Evolutionary conservation across 148 eudicot genomes (phyloP).

Genomic region (Vaccinium darrowii): DNA sequence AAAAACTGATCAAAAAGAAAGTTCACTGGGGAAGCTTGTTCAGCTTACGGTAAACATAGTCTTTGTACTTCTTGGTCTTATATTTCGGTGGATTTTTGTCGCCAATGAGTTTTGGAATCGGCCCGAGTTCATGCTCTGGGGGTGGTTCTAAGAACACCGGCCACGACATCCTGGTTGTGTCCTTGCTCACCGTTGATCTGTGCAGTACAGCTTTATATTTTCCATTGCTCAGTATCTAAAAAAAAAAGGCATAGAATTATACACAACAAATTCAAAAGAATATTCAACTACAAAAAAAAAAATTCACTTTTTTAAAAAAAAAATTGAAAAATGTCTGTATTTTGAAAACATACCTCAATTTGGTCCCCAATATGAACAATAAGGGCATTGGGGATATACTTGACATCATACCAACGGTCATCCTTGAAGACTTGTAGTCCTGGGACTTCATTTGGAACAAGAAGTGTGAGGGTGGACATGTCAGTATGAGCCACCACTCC

Average conservation of each 20-base stretch:
- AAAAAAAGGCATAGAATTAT: neutral
- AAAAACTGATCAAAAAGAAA: neutral
- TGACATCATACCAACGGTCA: conserved; percentile 66
- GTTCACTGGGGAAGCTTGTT: conserved; percentile 66
- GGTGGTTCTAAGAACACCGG: conserved; percentile 84
- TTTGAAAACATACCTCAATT: conserved; percentile 53
- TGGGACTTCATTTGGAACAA: conserved; percentile 68
- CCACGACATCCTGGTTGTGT: conserved; percentile 87
- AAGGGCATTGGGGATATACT: conserved; percentile 78
- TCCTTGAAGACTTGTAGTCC: conserved; percentile 76
- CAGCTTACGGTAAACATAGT: conserved; percentile 66
- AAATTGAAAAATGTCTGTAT: too few relatives aligned
- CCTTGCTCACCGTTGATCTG: conserved; percentile 66
- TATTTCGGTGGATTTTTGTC: conserved; percentile 49
- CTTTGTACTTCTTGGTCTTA: conserved; percentile 69
- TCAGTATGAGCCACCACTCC: conserved; percentile 78
- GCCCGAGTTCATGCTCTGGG: conserved; percentile 51
- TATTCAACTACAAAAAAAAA: too few relatives aligned
- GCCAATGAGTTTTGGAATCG: conserved; percentile 43
- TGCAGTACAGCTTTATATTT: conserved; percentile 72
- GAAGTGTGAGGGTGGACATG: conserved; percentile 53
- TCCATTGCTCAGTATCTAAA: conserved; percentile 71
- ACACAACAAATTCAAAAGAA: too few relatives aligned
- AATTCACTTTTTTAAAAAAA: too few relatives aligned
- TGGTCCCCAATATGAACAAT: conserved; percentile 87